Evolutionary conservation across 345 rosid species (phyloP).

Genomic region (Lepidium aucheri): DNA sequence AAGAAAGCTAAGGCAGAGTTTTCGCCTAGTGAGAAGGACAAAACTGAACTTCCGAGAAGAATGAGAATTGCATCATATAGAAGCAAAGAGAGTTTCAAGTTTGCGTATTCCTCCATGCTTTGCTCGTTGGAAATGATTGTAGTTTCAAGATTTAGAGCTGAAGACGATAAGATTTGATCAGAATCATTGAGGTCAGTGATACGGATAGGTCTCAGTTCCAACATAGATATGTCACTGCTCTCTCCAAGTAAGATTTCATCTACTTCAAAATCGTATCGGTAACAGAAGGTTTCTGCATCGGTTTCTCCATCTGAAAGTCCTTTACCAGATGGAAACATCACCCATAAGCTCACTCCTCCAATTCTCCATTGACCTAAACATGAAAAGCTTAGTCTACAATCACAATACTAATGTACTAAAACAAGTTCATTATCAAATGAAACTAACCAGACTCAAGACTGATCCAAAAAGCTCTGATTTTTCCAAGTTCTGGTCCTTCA

Average conservation of each 20-base stretch:
- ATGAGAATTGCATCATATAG: constrained; percentile 38
- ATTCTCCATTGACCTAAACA: constrained; percentile 91
- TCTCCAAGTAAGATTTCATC: constrained; percentile 76
- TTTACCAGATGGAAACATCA: constrained; percentile 24
- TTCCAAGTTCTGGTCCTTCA: constrained; percentile 45
- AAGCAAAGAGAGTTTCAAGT: constrained; percentile 68
- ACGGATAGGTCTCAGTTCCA: constrained; percentile 52
- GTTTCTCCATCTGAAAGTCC: constrained; percentile 23
- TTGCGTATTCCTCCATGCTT: constrained; percentile 81
- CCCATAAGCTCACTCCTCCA: constrained; percentile 37
- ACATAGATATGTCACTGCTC: constrained; percentile 51
- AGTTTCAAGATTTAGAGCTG: constrained; percentile 14
- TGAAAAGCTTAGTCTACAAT: background rate
- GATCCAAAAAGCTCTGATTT: constrained; percentile 69
- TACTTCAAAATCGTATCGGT: constrained; percentile 45
- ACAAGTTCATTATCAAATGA: background rate
- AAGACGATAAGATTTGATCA: constrained; percentile 13
- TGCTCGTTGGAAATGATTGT: constrained; percentile 40
- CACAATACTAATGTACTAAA: no score
- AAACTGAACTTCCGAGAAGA: constrained; percentile 34
- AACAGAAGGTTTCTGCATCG: constrained; percentile 17
- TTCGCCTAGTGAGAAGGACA: constrained; percentile 37
- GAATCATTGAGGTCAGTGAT: constrained; percentile 37
- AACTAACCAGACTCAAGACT: constrained; percentile 73
- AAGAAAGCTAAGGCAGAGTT: constrained; percentile 57